Base-by-base conservation (phyloP, 352 stramenopile genomes). In the Thalassiosira livingstoniorum region DNA sequence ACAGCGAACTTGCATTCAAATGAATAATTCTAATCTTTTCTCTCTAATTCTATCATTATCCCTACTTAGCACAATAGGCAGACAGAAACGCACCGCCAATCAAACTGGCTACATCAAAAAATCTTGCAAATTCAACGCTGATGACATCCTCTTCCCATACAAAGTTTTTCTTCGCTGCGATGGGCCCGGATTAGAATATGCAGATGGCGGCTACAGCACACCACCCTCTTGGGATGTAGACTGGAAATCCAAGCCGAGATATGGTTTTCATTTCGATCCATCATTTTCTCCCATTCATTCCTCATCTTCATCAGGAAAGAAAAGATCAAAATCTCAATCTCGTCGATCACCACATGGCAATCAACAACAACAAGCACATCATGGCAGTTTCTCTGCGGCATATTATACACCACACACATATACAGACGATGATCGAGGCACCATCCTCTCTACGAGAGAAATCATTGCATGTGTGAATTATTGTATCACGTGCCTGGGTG, bases 71-170 rank as follows among this genome's bases (percentile, higher is more conserved):
- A n/a, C 25, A 67, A 37, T 57, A 60, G 39, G 11, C 29, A 62
- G 53, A 60, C 10, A 54, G 72, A n/a, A 34, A 74, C 43, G 4
- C 39, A 34, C 29, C 2, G 76, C 82, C n/a, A 88, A 88, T 72
- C 58, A 74, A 27, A 85, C 82, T 0, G 82, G 82, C 37, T 82
- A 75, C 18, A 81, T 68, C 4, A 77, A 71, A n/a, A 57, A 74
- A 42, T 55, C 37, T 29, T 35, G 4, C 58, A 88, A 85, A 60
- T 85, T 83, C 58, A 88, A 7, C 0, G 32, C 53, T 5, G 73
- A 90, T 31, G 88, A 93, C 73, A 43, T 92, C 13, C 31, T 83
- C 11, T 82, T 91, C 10, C 88, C 86, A 0, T 83, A 89, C 39
- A 71, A 78, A n/a, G 66, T 93, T 2, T 89, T 93, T 64, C 58